phyloP scores from a whole-genome alignment of 2,329 filamentous ascomycete genomes.

The Chrysoporthe puriensis region DNA sequence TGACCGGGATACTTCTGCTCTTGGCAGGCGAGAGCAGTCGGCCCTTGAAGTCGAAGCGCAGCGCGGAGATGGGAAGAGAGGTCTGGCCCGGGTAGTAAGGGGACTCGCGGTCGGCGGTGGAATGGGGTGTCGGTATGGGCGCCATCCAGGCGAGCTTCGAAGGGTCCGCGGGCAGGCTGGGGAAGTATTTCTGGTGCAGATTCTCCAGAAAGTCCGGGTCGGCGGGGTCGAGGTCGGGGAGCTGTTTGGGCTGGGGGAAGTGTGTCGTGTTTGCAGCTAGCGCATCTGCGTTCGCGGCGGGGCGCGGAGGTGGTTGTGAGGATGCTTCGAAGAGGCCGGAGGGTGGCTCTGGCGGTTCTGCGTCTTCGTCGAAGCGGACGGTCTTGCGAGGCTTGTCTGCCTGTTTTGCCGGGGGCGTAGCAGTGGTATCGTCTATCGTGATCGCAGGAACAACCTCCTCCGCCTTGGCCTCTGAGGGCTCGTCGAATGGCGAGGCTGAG shows the following conservation, averaged over 20 bases:
- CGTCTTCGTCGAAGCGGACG: slow-evolving; percentile 47
- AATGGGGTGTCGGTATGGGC: slow-evolving; percentile 64
- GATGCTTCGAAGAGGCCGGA: slow-evolving; percentile 43
- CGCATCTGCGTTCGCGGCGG: slow-evolving; percentile 34
- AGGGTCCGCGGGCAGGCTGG: slow-evolving; percentile 80
- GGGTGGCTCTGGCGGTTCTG: slow-evolving; percentile 45
- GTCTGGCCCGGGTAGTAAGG: slow-evolving; percentile 81
- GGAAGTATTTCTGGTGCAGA: slow-evolving; percentile 93
- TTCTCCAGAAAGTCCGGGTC: slow-evolving; percentile 82
- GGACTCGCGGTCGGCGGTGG: slow-evolving; percentile 66
- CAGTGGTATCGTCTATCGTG: slow-evolving; percentile 40
- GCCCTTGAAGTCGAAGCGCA: slow-evolving; percentile 90
- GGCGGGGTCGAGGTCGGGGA: slow-evolving; percentile 78
- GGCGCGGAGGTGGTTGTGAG: slow-evolving; percentile 19
- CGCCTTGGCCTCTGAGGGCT: slow-evolving; percentile 12
- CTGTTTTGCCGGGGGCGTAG: slow-evolving; percentile 29
- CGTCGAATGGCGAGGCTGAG: slow-evolving; percentile 50
- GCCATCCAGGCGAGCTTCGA: slow-evolving; percentile 85
- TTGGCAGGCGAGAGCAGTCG: slow-evolving; percentile 76
- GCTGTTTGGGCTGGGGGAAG: slow-evolving; percentile 59
- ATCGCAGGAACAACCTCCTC: slow-evolving; percentile 37
- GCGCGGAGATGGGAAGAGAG: slow-evolving; percentile 71
- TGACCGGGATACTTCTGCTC: slow-evolving; percentile 73
- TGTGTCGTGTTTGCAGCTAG: slow-evolving; percentile 54
- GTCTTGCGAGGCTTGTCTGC: slow-evolving; percentile 36